Base-by-base conservation (phyloP, 1,139 yeast genomes). In the Debaryomyces sp. region DNA sequence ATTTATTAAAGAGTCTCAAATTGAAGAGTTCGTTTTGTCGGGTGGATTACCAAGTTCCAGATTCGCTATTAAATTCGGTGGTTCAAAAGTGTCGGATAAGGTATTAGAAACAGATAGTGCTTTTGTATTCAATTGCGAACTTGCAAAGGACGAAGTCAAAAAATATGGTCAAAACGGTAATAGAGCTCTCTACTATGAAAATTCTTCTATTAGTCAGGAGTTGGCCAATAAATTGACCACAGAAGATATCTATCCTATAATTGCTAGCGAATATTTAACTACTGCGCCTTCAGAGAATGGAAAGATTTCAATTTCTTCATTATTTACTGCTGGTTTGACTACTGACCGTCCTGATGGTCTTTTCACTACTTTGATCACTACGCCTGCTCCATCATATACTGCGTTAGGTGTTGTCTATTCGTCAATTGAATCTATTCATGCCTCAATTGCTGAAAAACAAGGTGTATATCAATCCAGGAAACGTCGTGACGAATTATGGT, bases 401-500 rank as follows among this genome's bases (percentile, higher is more conserved):
- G 85, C 95, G 1, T 76, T 95, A 48, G 99, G 99, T 2, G 78
- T 94, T 27, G 98, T 94, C 5, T 94, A 91, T 70, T 92, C 98
- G 0, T 90, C 97, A 0, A 70, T 71, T 38, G 92, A 85, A 55
- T 89, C 97, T 33, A 83, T 95, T 56, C 71, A 78, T 44, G 95
- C 89, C 58, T 94, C 98, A 4, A 80, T 94, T 56, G 82, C 83
- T 51, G 88, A 89, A 35, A 81, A 83, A 43, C 84, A 89, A 12
- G 99, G 99, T 45, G 97, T 94, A 7, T 94, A 94, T 69, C 97
- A 89, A 68, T 90, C 97, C 5, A 85, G 99, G 58, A 85, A 86
- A 55, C 82, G 90, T 55, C 85, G 87, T 52, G 90, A 95, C 22
- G 80, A 75, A 50, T 78, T 94, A 51, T 94, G 99, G 99, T 89